Conservation (phyloP, 768 basidiomycete species). For the Russula compacta region DNA sequence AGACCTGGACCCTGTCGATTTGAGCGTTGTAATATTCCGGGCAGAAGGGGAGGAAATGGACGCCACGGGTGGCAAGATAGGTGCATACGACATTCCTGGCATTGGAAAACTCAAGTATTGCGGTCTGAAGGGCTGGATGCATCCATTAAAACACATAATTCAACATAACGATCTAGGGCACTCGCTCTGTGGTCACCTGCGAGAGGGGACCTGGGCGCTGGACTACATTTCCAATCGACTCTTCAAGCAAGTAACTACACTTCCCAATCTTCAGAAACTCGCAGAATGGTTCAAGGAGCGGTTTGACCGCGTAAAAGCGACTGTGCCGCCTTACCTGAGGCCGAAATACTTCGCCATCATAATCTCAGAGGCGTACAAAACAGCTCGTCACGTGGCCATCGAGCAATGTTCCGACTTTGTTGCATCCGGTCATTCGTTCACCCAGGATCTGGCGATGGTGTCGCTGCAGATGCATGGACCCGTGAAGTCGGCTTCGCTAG, state of each 20-base stretch:
- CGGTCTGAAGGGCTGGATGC: conserved; percentile 97
- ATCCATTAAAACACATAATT: conserved; percentile 75
- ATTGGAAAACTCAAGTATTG: conserved; percentile 77
- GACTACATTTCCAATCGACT: conserved; percentile 76
- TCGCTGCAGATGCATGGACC: conserved; percentile 85
- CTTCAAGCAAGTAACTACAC: conserved; percentile 43
- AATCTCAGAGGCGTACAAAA: conserved; percentile 87
- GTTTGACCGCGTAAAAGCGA: conserved; percentile 69
- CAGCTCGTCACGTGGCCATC: conserved; percentile 69
- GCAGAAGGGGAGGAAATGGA: conserved; percentile 89
- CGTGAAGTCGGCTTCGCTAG: conserved; percentile 85
- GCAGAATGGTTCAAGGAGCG: conserved; percentile 81
- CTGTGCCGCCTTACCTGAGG: conserved; percentile 77
- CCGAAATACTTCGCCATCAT: conserved; percentile 96
- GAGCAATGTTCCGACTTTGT: conserved; percentile 89
- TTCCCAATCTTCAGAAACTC: conserved; percentile 63
- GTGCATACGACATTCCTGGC: conserved; percentile 74
- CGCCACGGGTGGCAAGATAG: conserved; percentile 71
- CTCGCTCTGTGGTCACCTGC: conserved; percentile 76
- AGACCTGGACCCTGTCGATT: conserved; percentile 71
- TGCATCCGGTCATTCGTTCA: conserved; percentile 76
- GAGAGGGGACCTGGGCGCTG: conserved; percentile 86
- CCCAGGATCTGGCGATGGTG: conserved; percentile 80
- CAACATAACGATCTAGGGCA: conserved; percentile 89
- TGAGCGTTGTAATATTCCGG: conserved; percentile 82